These are phyloP conservation scores for Aureobasidium sp. DNA, from an alignment of 2,329 filamentous ascomycete genomes.

Conservation along the genomic window DNA sequence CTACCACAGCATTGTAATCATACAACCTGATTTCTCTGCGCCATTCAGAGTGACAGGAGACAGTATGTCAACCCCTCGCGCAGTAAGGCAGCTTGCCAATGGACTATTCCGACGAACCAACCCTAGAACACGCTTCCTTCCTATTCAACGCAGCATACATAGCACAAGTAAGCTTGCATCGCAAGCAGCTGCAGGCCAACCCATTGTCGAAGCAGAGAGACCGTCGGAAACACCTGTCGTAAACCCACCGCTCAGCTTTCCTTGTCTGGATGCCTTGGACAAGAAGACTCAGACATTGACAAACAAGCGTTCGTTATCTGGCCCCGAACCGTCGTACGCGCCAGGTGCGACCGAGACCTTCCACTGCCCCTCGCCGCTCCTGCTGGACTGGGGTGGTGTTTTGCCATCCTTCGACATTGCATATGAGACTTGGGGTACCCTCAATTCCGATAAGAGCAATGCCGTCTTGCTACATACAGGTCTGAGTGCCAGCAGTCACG, in stretches of 20 bases:
- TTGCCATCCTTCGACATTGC: slow-evolving; percentile 82
- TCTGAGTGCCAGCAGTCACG: slow-evolving; percentile 93
- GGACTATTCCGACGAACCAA: slow-evolving; percentile 20
- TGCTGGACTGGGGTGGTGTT: slow-evolving; percentile 93
- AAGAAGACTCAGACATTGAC: slow-evolving; percentile 64
- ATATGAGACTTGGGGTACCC: slow-evolving; percentile 83
- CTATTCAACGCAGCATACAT: slow-evolving; percentile 15
- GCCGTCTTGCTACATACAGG: slow-evolving; percentile 90
- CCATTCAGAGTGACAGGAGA: not conserved
- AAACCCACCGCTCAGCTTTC: slow-evolving; percentile 83
- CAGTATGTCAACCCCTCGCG: slow-evolving; percentile 7
- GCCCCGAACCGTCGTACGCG: slow-evolving; percentile 91
- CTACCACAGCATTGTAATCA: not conserved
- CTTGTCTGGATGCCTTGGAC: slow-evolving; percentile 81
- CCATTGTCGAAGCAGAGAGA: slow-evolving; percentile 23
- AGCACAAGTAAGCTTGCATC: not conserved
- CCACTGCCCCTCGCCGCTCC: slow-evolving; percentile 64
- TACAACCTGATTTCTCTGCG: not conserved
- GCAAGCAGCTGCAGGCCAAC: slow-evolving; percentile 23
- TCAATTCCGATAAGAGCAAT: slow-evolving; percentile 77
- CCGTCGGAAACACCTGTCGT: slow-evolving; percentile 39
- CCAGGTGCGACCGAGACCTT: slow-evolving; percentile 76
- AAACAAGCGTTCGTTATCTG: slow-evolving; percentile 57
- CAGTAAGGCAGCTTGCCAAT: slow-evolving; percentile 15
- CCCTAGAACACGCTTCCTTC: slow-evolving; percentile 19